Conservation (phyloP, 345 rosid species). For the Geranium rotundifolium region DNA sequence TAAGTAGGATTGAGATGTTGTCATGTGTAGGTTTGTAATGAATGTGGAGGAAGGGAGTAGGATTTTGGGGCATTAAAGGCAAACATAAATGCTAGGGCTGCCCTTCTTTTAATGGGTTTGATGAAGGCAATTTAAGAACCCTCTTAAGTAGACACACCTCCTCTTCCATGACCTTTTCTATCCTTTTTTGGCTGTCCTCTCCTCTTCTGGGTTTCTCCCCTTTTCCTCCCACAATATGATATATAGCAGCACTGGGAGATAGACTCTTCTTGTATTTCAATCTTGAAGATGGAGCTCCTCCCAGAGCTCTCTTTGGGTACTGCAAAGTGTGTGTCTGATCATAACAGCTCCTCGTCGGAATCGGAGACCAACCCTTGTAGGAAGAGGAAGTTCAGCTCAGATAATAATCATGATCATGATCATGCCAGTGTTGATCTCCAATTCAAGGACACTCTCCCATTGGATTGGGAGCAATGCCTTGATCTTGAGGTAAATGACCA, state of each 20-base stretch:
- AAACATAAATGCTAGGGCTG: constrained; percentile 33
- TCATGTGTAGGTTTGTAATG: constrained; percentile 20
- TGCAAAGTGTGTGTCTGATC: too few relatives aligned
- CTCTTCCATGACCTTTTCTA: constrained; percentile 12
- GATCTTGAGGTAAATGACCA: constrained; percentile 36
- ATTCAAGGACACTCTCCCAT: constrained; percentile 25
- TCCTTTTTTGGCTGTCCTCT: not conserved
- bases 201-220: not conserved
- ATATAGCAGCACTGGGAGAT: too few relatives aligned
- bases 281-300: constrained; percentile 39
- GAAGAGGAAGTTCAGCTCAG: constrained; percentile 29
- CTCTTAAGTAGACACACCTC: constrained; percentile 17
- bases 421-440: constrained; percentile 26
- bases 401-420: too few relatives aligned
- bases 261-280: too few relatives aligned
- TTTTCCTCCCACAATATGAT: not conserved
- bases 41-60: constrained; percentile 17
- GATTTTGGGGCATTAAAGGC: constrained; percentile 31
- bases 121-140: constrained; percentile 29
- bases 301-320: constrained; percentile 38
- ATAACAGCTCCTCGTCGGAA: constrained; percentile 19
- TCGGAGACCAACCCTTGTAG: constrained; percentile 17
- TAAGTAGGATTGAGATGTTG: not conserved
- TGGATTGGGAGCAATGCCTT: constrained; percentile 46
- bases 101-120: constrained; percentile 36